A percentile compares a stretch with the other conserved stretches of the same genome.
Conservation (phyloP, 805 yeast species). For the Metschnikowia colocasiae region DNA sequence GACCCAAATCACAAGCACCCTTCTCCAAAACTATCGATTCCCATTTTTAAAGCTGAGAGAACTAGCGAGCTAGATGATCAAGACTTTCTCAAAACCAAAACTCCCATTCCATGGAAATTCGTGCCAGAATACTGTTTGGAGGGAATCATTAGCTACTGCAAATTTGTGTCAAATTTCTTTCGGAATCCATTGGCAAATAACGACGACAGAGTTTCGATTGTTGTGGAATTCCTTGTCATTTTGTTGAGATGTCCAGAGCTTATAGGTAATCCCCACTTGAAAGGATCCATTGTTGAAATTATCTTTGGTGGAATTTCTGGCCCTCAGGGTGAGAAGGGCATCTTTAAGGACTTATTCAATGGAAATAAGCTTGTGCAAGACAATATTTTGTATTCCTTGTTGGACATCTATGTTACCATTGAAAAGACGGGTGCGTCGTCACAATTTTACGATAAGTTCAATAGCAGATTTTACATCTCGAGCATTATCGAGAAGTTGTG, state of each 20-base stretch:
- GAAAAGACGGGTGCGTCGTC: constrained; percentile 95
- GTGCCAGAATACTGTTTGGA: constrained; percentile 86
- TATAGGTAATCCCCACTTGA: constrained; percentile 89
- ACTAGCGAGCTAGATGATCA: constrained; percentile 71
- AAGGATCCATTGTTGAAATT: constrained; percentile 77
- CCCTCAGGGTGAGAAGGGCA: constrained; percentile 62
- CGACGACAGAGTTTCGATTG: constrained; percentile 47
- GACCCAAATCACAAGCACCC: constrained; percentile 74
- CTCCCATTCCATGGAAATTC: constrained; percentile 75
- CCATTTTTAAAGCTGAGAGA: constrained; percentile 53
- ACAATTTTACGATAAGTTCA: constrained; percentile 95
- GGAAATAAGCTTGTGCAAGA: constrained; percentile 58
- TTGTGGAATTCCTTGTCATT: constrained; percentile 69
- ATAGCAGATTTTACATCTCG: constrained; percentile 82
- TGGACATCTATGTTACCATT: constrained; percentile 89
- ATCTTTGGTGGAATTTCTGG: constrained; percentile 70
- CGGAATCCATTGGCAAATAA: constrained; percentile 56
- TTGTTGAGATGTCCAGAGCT: constrained; percentile 81
- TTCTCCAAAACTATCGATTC: constrained; percentile 42
- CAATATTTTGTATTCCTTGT: constrained; percentile 73
- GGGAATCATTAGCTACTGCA: constrained; percentile 70
- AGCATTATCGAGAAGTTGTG: constrained; percentile 79
- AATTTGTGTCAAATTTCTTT: constrained; percentile 54
- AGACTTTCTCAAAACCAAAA: constrained; percentile 59
- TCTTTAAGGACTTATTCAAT: constrained; percentile 63